phyloP scores from a whole-genome alignment of 306 rosid species.

The Dalbergia cochinchinensis region DNA sequence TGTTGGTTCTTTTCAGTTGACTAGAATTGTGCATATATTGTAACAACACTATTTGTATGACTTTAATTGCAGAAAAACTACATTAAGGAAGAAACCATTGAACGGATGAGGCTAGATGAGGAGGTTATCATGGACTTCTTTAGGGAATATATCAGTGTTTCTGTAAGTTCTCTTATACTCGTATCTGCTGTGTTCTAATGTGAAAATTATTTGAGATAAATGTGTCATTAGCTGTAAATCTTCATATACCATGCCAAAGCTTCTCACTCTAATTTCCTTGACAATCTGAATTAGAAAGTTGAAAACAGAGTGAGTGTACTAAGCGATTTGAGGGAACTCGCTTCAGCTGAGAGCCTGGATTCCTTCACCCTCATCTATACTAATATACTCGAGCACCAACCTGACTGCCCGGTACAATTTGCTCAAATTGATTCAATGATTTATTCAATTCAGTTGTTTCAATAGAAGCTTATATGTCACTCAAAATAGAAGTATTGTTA shows the following conservation, averaged over 20 bases:
- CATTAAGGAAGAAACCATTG: conserved; percentile 94
- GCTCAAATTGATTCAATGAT: conserved; percentile 26
- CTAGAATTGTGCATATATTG: conserved; percentile 27
- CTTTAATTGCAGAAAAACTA: conserved; percentile 72
- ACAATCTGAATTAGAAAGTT: conserved; percentile 73
- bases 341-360: conserved; percentile 97
- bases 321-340: conserved; percentile 92
- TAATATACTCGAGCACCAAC: conserved; percentile 96
- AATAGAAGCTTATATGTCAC: conserved; percentile 3
- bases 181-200: conserved; percentile 15
- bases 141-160: conserved; percentile 85
- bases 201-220: conserved; percentile 22
- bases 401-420: conserved; percentile 93
- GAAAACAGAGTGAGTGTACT: conserved; percentile 83
- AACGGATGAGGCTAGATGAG: conserved; percentile 97
- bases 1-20: conserved; percentile 24
- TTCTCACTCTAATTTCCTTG: conserved; percentile 41
- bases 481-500: background rate
- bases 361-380: conserved; percentile 87
- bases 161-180: conserved; percentile 65
- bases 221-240: conserved; percentile 25
- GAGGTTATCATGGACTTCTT: conserved; percentile 97
- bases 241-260: conserved; percentile 22
- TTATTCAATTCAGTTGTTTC: conserved; percentile 20
- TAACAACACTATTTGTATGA: conserved; percentile 37